Evolutionary conservation across 768 basidiomycete genomes (phyloP), one percentile per base, ranked within the genome.

Genomic region (Tylopilus sp.): DNA sequence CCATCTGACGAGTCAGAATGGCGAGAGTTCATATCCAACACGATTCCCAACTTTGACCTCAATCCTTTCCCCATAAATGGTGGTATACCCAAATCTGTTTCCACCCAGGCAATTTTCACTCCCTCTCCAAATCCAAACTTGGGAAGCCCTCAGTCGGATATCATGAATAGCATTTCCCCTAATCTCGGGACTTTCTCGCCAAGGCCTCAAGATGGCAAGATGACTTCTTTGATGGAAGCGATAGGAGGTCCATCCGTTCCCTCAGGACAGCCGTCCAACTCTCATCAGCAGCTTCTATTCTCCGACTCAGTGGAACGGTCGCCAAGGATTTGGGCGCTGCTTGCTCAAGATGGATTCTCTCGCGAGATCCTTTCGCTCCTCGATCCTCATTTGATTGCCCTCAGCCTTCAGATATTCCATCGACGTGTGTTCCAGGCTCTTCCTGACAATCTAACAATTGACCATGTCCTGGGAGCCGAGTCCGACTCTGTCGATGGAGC

Each of bases 311-410:
- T 60, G 61, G 63, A 68, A 43, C 61, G 60, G n/a, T 41, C 62
- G 2, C 26, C 52, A 17, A 72, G 71, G 28, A 72, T 84, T 3
- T 83, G 82, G 76, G 59, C 69, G 1, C 72, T 75, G 18, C 72
- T 91, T 12, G 75, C 82, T 11, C 75, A 76, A 40, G 84, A 85
- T 53, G 88, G 88, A 0, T 73, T 92, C 12, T 82, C 86, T 12
- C 73, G 82, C 17, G 84, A 86, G 23, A 72, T 86, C 7, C 73
- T 92, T 41, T 73, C 85, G 12, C 60, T 73, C 17, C 69, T 88
- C n/a, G 86, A 89, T 55, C 77, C 79, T 6, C 71, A 77, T 46
- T 54, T 83, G 17, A 64, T 91, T 21, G 83, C 87, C 2, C 72
- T 73, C 45, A 87, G 86, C 65, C 69, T 93, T 53, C 77, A 75